Conservation (phyloP, 495 filamentous ascomycete species). For the Pseudomonodictys pantanalensis region DNA sequence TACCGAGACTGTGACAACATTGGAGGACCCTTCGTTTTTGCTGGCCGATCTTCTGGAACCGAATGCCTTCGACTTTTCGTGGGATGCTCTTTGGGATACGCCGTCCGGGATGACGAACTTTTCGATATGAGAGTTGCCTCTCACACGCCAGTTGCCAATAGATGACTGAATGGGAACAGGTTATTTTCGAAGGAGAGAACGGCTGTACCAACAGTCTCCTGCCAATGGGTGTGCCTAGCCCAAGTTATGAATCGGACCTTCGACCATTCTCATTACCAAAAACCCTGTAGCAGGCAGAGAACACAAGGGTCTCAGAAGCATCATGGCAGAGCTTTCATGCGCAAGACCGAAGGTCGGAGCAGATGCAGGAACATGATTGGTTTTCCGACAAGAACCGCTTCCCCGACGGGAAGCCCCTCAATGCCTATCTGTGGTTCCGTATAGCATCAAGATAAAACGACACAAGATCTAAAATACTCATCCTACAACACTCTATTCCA, state of each 20-base stretch:
- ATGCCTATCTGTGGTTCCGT: not conserved
- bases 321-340: no score
- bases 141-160: no score
- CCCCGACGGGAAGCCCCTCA: slow-evolving; percentile 15
- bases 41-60: slow-evolving; percentile 20
- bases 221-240: no score
- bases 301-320: no score
- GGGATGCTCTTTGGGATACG: slow-evolving; percentile 28
- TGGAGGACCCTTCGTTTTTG: slow-evolving; percentile 17
- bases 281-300: no score
- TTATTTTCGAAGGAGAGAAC: not conserved
- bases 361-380: not conserved
- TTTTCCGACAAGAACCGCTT: not conserved
- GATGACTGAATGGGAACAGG: not conserved
- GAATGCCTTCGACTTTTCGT: slow-evolving; percentile 25
- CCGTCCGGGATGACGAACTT: slow-evolving; percentile 26
- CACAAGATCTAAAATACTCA: not conserved
- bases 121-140: slow-evolving; percentile 3
- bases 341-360: no score
- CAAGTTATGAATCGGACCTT: no score
- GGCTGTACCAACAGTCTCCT: no score
- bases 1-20: not conserved
- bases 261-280: no score
- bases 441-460: not conserved
- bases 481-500: not conserved